Evolutionary conservation across 2,329 filamentous ascomycete genomes (phyloP), one percentile per base, ranked within the genome.

Genomic region (Aaosphaeria arxii): DNA sequence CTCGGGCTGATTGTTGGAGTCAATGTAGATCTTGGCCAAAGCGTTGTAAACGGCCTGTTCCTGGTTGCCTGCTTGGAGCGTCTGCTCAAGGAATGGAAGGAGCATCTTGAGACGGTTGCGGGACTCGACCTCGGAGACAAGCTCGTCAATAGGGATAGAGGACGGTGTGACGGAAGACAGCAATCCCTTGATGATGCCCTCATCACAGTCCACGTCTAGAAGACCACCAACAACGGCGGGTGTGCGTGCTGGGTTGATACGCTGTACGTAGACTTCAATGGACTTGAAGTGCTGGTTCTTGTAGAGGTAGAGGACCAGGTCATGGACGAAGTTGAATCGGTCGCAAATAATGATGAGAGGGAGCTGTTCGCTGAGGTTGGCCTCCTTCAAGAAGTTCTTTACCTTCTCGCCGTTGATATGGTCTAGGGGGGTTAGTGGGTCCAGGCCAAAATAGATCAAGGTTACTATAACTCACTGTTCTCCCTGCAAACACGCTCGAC

Each of bases 271-370:
- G 7, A 95, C 86, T 75, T 99, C 94, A 56, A 99, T 99, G 1
- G 94, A 96, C 76, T 95, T 91, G 82, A 96, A 99, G 68, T 97
- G 92, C 74, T 99, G 92, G 74, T 95, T 95, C 79, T 97, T 94
- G 78, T 99, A 99, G 6, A 99, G 83, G 74, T 94, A 96, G 24
- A 99, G 82, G 40, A 99, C 90, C 65, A 99, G 75, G 65, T 99
- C 94, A 66, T 99, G 94, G 39, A 97, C 90, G 66, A 99, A 96
- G 77, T 97, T 95, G 82, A 95, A 96, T n/a, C 92, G 89, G 69
- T 99, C 94, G 74, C 95, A 99, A 50, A 99, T 91, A 61, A 97
- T 96, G 74, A 99, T 99, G 46, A 99, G 78, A 40, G 94, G 94
- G 40, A 99, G 81, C 75, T 96, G 92, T 72, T 99, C 94, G 2